Conservation (phyloP, 2,329 filamentous ascomycete genomes). For the Ophiosphaerella korrae region DNA sequence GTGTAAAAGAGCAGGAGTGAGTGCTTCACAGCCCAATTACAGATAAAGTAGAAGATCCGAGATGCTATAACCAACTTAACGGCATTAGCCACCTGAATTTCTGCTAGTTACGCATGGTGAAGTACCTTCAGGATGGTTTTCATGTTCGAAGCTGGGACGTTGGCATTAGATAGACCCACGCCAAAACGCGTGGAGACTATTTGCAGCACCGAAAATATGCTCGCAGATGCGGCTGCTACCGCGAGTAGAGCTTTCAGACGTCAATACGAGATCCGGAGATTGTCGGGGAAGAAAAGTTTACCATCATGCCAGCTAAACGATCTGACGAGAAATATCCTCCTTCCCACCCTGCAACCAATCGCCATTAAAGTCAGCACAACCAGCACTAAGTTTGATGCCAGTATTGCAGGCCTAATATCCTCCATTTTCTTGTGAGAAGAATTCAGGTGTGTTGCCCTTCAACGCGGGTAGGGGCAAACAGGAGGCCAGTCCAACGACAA, state of each 20-base stretch:
- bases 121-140: conserved; percentile 20
- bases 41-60: conserved; percentile 46
- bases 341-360: conserved; percentile 27
- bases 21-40: conserved; percentile 50
- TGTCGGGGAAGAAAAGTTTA: conserved; percentile 7
- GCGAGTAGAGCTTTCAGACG: conserved; percentile 23
- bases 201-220: conserved; percentile 29
- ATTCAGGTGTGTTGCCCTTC: not conserved
- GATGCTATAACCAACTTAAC: conserved; percentile 27
- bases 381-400: conserved; percentile 32
- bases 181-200: conserved; percentile 29
- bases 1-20: conserved; percentile 49
- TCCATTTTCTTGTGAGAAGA: not conserved
- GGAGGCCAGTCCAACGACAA: not conserved
- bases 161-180: conserved; percentile 20
- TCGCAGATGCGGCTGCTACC: conserved; percentile 29
- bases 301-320: conserved; percentile 36
- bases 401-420: conserved; percentile 21
- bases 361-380: conserved; percentile 30
- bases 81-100: not conserved
- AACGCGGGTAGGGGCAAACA: not conserved
- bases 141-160: conserved; percentile 14
- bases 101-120: no score
- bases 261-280: conserved; percentile 7
- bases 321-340: conserved; percentile 27